Conservation (phyloP, 495 filamentous ascomycete species). For the Penicillium salamii region DNA sequence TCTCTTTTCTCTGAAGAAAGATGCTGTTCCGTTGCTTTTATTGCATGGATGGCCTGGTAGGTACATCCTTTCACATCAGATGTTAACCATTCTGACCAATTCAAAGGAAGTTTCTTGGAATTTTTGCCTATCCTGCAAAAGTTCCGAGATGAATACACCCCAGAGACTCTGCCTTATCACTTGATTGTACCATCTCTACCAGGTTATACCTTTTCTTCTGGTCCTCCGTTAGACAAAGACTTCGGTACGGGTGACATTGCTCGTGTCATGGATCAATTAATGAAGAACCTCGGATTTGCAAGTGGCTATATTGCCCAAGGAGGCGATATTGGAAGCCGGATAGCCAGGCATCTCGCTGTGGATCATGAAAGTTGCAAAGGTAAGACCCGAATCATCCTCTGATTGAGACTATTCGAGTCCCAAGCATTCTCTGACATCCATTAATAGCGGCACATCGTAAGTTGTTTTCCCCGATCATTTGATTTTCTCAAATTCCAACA, state of each 20-base stretch:
- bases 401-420: not conserved
- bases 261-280: conserved; percentile 54
- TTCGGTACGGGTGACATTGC: conserved; percentile 41
- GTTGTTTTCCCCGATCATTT: conserved; percentile 3
- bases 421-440: conserved; percentile 1
- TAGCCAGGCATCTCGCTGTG: conserved; percentile 45
- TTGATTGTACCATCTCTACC: conserved; percentile 64
- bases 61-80: not conserved
- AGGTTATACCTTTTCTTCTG: conserved; percentile 58
- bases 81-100: not conserved
- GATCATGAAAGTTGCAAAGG: conserved; percentile 45
- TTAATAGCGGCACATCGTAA: conserved; percentile 34
- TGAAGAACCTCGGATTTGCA: conserved; percentile 57
- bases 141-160: conserved; percentile 50
- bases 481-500: conserved; percentile 1
- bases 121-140: conserved; percentile 49
- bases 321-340: conserved; percentile 60
- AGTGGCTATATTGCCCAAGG: conserved; percentile 63
- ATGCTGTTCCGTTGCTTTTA: conserved; percentile 60
- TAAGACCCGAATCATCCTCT: too few species aligned
- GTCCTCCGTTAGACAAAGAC: conserved; percentile 47
- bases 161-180: conserved; percentile 59
- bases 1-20: conserved; percentile 54
- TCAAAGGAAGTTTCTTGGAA: conserved; percentile 54
- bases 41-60: conserved; percentile 62